Conservation (phyloP, 1,284 basidiomycete species). For the Sporisorium scitamineum region DNA sequence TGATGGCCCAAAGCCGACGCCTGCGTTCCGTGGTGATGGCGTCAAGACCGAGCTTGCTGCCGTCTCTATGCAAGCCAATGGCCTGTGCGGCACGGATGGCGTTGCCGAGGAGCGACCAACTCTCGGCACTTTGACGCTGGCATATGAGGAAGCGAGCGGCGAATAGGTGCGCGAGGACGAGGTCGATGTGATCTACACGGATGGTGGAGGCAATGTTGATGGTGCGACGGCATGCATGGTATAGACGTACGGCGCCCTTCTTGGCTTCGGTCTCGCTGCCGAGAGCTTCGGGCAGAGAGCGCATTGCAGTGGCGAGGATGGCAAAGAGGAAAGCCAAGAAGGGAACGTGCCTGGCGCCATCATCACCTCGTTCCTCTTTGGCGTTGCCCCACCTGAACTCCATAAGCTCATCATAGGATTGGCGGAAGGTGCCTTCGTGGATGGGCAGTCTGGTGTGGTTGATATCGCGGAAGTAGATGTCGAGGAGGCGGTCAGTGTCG, state of each 20-base stretch:
- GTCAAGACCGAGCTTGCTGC: constrained; percentile 75
- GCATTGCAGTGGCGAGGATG: constrained; percentile 87
- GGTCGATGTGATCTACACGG: constrained; percentile 65
- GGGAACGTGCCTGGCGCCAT: constrained; percentile 80
- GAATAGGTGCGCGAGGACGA: constrained; percentile 62
- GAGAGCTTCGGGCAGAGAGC: constrained; percentile 82
- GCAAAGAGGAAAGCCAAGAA: constrained; percentile 92
- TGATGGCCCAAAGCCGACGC: constrained; percentile 89
- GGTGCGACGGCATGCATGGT: constrained; percentile 76
- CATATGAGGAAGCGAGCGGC: constrained; percentile 89
- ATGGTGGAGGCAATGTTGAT: constrained; percentile 62
- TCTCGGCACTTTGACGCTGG: constrained; percentile 87
- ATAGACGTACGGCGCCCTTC: constrained; percentile 55
- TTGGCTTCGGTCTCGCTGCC: constrained; percentile 56
- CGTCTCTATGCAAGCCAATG: constrained; percentile 90
- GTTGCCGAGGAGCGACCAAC: constrained; percentile 93
- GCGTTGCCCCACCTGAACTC: constrained; percentile 69
- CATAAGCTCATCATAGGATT: constrained; percentile 83
- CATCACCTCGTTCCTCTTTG: constrained; percentile 67
- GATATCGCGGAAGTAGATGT: constrained; percentile 72
- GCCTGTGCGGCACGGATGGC: constrained; percentile 93
- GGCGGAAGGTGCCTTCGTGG: constrained; percentile 85
- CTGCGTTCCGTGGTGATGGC: constrained; percentile 86
- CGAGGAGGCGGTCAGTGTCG: constrained; percentile 57
- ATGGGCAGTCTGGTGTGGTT: constrained; percentile 96